Base-by-base conservation (phyloP, 768 basidiomycete genomes). In the Boletus coccyginus region DNA sequence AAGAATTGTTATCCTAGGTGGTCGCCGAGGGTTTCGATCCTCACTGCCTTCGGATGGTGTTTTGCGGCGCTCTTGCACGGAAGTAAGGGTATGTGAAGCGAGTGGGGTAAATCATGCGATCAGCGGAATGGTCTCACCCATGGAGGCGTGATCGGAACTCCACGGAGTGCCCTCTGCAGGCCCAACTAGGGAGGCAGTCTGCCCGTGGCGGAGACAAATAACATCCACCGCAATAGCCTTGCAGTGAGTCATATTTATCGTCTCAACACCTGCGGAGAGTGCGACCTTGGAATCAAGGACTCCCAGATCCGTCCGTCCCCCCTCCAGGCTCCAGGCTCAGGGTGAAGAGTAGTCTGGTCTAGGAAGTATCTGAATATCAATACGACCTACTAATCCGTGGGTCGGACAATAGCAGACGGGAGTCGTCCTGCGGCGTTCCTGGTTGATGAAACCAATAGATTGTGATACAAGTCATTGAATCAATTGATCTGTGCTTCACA, bases 1-100 rank as follows among this genome's bases (percentile, higher is more conserved):
- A 27, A 33, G 32, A 13, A 32, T 48, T 24, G 21, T 49, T 58
- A 27, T 59, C 19, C 50, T 58, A 46, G 52, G 36, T 47, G 55
- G 50, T 46, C 46, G 45, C 59, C 46, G 47, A 60, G 48, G 52
- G 39, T 49, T 57, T 62, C 53, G 60, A 63, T 58, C 58, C 61
- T 59, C 52, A 62, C 53, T 46, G 54, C 52, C 57, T 58, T 60
- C 57, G 58, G 59, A 46, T 55, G 47, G 44, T 66, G 66, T 68
- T 61, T 64, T 51, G 59, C 62, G 46, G 40, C 27, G 21, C 60
- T 64, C 40, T 33, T 44, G 56, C 59, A 62, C 14, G 52, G 61
- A 65, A 63, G 59, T 55, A 58, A 58, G 53, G 32, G 41, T 53
- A 58, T 62, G 57, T 58, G 60, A 59, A 60, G 59, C 40, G 17